Evolutionary conservation across 139 green algal species (phyloP), one percentile per base, ranked within the genome.

Genomic region (Trebouxia sp.): DNA sequence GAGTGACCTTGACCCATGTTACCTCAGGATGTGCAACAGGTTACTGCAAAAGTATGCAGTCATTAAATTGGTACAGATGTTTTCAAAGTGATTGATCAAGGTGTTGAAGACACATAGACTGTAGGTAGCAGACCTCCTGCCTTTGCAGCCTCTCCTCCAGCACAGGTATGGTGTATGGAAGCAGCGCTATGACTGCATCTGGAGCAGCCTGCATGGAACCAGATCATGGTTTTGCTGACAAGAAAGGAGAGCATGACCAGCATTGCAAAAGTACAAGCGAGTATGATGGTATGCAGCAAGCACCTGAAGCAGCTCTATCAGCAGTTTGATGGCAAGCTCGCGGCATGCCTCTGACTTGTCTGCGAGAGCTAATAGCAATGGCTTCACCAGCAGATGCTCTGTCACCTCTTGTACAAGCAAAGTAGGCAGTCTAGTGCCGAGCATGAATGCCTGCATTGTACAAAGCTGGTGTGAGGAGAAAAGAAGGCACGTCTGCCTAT

Each of bases 291-390:
- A 53, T 53, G 47, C 15, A 53, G 47, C 20, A 17, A 26, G 3
- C 3, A 42, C 58, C 58, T 69, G 58, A 0, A 69, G 58, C 58
- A 69, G 58, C 30, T 30, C 11, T 28, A 69, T 69, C 8, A 69
- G 58, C 58, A 41, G 10, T 15, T 39, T 41, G 30, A 39, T 39
- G 15, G 58, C 28, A 41, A 30, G 24, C 30, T 69, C 58, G 9
- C 58, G 39, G 58, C 58, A 69, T n/a, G 58, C 58, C 41, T 69
- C 58, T 39, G 58, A 69, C 30, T 69, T 69, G 58, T 69, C 58
- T 41, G 30, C 58, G 41, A 69, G 58, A 20, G 8, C 12, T 30
- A 69, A 17, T 15, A 69, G 12, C 30, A 69, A 41, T 69, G 58
- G n/a, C 58, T 69, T 69, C 41, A 30, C 58, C 24, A 69, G 10